Base-by-base conservation (phyloP, 768 basidiomycete genomes). In the Pleurotus tuber-regium region DNA sequence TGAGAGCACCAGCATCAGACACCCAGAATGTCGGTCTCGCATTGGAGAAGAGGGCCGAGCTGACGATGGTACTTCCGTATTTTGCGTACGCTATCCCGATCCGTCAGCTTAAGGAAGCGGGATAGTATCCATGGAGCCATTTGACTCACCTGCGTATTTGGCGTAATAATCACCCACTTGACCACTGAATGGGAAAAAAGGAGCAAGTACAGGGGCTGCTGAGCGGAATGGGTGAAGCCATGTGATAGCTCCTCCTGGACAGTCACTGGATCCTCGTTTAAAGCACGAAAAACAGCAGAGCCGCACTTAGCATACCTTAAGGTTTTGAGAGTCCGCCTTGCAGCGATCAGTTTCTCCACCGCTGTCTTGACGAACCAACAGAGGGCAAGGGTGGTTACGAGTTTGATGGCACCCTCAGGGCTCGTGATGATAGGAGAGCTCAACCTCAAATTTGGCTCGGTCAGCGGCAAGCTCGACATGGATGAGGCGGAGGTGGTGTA, bases 1-100 rank as follows among this genome's bases (percentile, higher is more conserved):
- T 74, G 19, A 77, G 53, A 5, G 73, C 72, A 24, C 75, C 70
- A 1, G 70, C 63, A 43, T 79, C 78, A 10, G 72, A 66, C 9
- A 79, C 26, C 73, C 75, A 79, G 51, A 71, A 69, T 8, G 60
- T 60, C 0, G 63, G 70, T 4, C 56, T 61, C 21, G 66, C 61
- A 10, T 57, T 49, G 58, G 59, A 65, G 35, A 76, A 47, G 2
- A 50, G 43, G 16, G 74, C 63, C 4, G 75, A 70, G 10, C 67
- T 65, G n/a, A 75, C 56, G 12, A 61, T 61, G 0, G 76, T 78
- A 49, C 65, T 68, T 24, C 75, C 67, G 31, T 70, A 67, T 50
- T 68, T 61, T 26, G 57, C 57, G 56, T 74, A 75, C 14, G 61
- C 75, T 51, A 8, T 26, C n/a, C 5, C 12, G 40, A 14, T n/a